Conservation (phyloP, 2,329 filamentous ascomycete genomes). For the Fusarium foetens region DNA sequence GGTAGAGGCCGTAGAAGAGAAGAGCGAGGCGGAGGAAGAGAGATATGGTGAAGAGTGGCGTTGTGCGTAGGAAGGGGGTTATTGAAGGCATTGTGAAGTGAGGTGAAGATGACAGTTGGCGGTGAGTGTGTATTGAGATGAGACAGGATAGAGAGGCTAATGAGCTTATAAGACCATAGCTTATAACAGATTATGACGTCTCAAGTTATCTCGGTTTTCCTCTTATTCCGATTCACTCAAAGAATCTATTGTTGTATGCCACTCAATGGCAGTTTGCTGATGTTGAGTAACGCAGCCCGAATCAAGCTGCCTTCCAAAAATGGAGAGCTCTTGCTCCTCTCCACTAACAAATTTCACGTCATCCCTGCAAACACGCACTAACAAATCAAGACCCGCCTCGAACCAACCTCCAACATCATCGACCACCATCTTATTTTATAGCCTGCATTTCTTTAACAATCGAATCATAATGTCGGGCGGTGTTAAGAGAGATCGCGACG, state of each 20-base stretch:
- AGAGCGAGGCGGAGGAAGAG: constrained; percentile 76
- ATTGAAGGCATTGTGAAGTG: constrained; percentile 38
- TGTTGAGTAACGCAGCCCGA: constrained; percentile 13
- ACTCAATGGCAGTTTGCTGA: constrained; percentile 19
- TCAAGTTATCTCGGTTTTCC: not conserved
- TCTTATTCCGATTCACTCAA: not conserved
- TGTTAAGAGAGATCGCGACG: constrained; percentile 52
- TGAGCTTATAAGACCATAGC: constrained; percentile 24
- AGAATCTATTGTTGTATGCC: constrained; percentile 15
- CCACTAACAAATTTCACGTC: constrained; percentile 35
- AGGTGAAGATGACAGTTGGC: constrained; percentile 42
- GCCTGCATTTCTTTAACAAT: not conserved
- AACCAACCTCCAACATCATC: constrained; percentile 40
- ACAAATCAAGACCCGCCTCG: constrained; percentile 34
- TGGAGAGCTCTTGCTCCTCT: constrained; percentile 12
- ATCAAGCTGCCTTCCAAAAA: constrained; percentile 29
- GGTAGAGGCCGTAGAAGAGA: constrained; percentile 88
- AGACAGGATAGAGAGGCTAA: not conserved
- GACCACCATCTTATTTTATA: constrained; percentile 4
- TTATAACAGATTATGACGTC: not conserved
- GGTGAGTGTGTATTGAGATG: constrained; percentile 29
- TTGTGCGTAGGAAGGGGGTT: constrained; percentile 47
- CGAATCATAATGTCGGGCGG: constrained; percentile 21
- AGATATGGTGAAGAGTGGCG: constrained; percentile 65
- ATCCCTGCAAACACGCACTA: constrained; percentile 38